Conservation (phyloP, 805 yeast genomes). For the Ogataea siamensis region DNA sequence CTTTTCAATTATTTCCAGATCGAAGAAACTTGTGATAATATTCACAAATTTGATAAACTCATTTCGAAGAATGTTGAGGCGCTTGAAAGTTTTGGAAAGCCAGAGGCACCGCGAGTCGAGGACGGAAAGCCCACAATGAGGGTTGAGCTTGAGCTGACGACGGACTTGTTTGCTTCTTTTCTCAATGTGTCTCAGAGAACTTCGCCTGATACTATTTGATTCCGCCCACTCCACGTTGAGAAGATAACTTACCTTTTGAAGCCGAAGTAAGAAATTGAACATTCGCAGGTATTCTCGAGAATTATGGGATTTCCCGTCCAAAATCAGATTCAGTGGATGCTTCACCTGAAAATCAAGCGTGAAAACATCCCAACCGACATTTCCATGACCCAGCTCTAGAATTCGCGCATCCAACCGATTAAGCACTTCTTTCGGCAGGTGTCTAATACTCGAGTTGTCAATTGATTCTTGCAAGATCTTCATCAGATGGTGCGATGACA, state of each 20-base stretch:
- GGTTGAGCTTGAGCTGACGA: conserved; percentile 8
- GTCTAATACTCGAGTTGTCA: conserved; percentile 47
- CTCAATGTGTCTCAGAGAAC: conserved; percentile 22
- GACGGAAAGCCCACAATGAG: conserved; percentile 11
- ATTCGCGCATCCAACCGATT: conserved; percentile 78
- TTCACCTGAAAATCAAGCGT: conserved; percentile 70
- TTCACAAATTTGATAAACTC: conserved; percentile 42
- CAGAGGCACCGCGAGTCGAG: conserved; percentile 21
- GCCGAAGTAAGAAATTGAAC: conserved; percentile 82
- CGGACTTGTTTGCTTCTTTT: conserved; percentile 16
- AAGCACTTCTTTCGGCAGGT: conserved; percentile 39
- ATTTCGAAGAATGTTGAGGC: conserved; percentile 38
- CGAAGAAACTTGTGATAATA: conserved; percentile 40
- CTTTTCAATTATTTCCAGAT: conserved; percentile 46
- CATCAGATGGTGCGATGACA: conserved; percentile 66
- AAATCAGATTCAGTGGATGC: conserved; percentile 52
- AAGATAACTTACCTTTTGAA: conserved; percentile 59
- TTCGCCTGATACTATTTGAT: conserved; percentile 33
- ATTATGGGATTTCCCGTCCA: conserved; percentile 45
- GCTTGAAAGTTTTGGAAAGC: conserved; percentile 28
- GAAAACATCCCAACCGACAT: conserved; percentile 87
- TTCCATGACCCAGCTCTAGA: conserved; percentile 68
- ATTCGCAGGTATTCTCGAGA: conserved; percentile 67
- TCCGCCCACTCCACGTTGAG: conserved; percentile 49
- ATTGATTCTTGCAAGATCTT: conserved; percentile 65